Evolutionary conservation across 768 basidiomycete genomes (phyloP).

Genomic region (Suillus ampliporus): DNA sequence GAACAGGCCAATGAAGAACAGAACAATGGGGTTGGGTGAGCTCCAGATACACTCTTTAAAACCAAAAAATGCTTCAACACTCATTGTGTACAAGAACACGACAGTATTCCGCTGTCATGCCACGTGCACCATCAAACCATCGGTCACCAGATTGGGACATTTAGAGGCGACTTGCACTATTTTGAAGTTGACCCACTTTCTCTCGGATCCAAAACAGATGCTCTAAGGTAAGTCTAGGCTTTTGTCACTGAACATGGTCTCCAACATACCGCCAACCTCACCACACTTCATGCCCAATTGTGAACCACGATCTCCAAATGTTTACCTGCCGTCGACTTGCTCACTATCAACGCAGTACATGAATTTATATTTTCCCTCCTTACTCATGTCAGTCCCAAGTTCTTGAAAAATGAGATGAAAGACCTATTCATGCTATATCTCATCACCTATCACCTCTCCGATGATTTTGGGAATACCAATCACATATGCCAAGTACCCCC

Average conservation of each 20-base stretch:
- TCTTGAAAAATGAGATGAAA: background rate
- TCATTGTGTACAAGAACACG: background rate
- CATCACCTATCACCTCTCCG: slow-evolving; percentile 4
- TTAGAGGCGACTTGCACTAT: background rate
- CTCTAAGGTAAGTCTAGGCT: background rate
- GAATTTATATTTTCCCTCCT: slow-evolving; percentile 6
- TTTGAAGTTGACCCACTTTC: background rate
- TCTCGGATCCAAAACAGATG: background rate
- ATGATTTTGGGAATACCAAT: slow-evolving; percentile 8
- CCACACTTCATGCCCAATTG: background rate
- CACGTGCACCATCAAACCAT: background rate
- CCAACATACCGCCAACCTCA: background rate
- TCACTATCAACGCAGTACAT: background rate
- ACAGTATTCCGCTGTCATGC: background rate
- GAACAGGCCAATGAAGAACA: too few relatives aligned
- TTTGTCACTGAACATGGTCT: background rate
- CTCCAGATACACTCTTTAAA: background rate
- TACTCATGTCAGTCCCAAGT: background rate
- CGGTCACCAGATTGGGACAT: background rate
- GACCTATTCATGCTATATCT: slow-evolving; percentile 11
- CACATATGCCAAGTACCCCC: background rate
- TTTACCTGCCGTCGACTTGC: background rate
- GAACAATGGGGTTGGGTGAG: too few relatives aligned
- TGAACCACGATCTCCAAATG: background rate
- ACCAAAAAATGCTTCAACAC: background rate